Evolutionary conservation across 768 basidiomycete species (phyloP).

Genomic region (Xerocomellus dryophilus): DNA sequence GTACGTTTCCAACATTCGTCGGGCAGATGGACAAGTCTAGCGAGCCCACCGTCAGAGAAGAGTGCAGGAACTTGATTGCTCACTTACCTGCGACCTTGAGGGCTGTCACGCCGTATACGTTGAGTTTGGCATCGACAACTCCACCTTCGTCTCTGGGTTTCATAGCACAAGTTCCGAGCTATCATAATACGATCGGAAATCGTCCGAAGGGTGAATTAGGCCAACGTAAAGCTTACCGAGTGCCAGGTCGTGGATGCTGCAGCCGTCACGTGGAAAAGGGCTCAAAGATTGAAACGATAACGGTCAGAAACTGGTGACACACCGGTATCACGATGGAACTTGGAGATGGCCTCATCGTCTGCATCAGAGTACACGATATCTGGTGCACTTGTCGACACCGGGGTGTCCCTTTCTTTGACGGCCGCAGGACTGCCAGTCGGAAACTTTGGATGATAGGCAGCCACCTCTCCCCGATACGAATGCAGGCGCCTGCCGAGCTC

Average conservation of each 20-base stretch:
- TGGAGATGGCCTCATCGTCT: not conserved
- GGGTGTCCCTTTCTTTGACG: slow-evolving; percentile 1
- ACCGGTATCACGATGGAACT: not conserved
- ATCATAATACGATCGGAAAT: not conserved
- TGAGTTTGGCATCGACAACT: slow-evolving; percentile 12
- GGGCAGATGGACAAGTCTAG: slow-evolving; percentile 6
- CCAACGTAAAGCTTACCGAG: not conserved
- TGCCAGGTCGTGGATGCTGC: not conserved
- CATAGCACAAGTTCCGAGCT: not conserved
- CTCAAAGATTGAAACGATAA: not conserved
- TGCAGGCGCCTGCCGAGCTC: slow-evolving; percentile 56
- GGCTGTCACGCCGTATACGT: slow-evolving; percentile 13
- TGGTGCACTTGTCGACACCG: not conserved
- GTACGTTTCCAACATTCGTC: slow-evolving; percentile 1
- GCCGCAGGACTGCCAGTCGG: slow-evolving; percentile 23
- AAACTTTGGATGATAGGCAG: slow-evolving; percentile 24
- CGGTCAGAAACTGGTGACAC: not conserved
- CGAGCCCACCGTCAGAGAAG: not conserved
- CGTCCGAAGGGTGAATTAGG: not conserved
- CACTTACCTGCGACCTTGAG: slow-evolving; percentile 14
- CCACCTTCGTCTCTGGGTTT: not conserved
- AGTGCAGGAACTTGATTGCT: not conserved
- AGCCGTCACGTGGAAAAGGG: not conserved
- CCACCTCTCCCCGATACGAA: slow-evolving; percentile 13
- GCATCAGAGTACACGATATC: not conserved